Base-by-base conservation (phyloP, 441 rosid species). In the Mallotus repandus region DNA sequence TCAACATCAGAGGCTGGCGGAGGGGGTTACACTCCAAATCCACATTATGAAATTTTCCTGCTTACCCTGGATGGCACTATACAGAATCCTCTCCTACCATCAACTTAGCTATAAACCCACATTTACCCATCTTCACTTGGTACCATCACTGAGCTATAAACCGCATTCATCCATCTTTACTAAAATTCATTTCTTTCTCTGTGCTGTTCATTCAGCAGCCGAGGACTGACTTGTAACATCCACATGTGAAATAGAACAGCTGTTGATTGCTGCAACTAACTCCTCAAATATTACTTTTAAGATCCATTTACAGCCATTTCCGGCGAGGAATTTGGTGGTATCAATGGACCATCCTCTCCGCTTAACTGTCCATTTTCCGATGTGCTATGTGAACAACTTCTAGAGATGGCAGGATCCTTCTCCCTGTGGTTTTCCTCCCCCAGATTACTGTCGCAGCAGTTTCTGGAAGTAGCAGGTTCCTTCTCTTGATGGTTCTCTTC, bases 291-390 rank as follows among this genome's bases (percentile, higher is more conserved):
- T 71, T 68, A 76, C 70, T 85, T 81, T 56, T 29, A 92, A 60
- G 98, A 91, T 77, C 98, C 97, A 81, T 91, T 92, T 80, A 92
- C 97, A 62, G 93, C 86, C 99, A 93, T 93, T 81, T 93, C 98
- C 4, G 98, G 87, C 22, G 99, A 89, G 52, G 98, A 89, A 60
- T 86, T 89, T 29, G 91, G 89, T 9, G 93, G 85, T 75, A 89
- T 80, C 82, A 89, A 81, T 2, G 86, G 80, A 32, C 84, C 78
- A 69, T 91, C 96, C 69, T 96, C 97, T 46, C 88, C 90, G 25
- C 83, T 85, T 77, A 93, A 80, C 76, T 86, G 94, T 72, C 94
- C 82, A 49, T 83, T 89, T 64, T 88, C 97, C 73, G 91, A 75
- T 64, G 87, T 45, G 76, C 70, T 83, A 0, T 80, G 91, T 76